A percentile compares a stretch with the other conserved stretches of the same genome.
These are phyloP conservation scores for Saitoella complicata DNA, from an alignment of 805 yeast genomes.

Conservation along the genomic window DNA sequence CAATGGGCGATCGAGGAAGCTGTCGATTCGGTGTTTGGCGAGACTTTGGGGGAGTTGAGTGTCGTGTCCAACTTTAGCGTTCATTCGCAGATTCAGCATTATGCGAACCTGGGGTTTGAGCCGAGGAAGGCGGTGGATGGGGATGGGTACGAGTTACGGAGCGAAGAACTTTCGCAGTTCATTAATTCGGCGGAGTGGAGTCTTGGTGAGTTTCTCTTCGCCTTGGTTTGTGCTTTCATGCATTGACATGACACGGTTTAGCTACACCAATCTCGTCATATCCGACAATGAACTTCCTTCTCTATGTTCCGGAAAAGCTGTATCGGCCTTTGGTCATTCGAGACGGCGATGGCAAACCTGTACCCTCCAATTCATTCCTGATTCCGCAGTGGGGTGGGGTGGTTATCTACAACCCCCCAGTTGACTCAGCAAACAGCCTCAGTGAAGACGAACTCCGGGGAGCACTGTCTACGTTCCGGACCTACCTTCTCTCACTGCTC, in stretches of 20 bases:
- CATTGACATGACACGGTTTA: constrained; percentile 20
- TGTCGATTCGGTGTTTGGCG: constrained; percentile 33
- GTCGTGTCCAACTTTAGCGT: constrained; percentile 55
- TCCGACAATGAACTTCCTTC: constrained; percentile 55
- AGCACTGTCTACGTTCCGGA: not conserved
- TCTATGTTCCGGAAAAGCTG: constrained; percentile 42
- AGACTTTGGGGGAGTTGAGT: constrained; percentile 36
- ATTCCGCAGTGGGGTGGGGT: constrained; percentile 3
- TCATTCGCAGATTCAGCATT: constrained; percentile 65
- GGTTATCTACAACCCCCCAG: not conserved
- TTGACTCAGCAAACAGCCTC: not conserved
- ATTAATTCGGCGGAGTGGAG: constrained; percentile 74
- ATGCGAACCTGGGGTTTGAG: constrained; percentile 27
- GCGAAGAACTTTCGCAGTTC: constrained; percentile 50
- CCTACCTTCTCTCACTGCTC: not conserved
- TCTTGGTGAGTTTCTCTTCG: too few relatives aligned
- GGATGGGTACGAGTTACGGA: constrained; percentile 25
- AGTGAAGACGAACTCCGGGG: not conserved
- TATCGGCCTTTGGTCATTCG: constrained; percentile 6
- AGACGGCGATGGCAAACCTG: not conserved
- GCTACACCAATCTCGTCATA: constrained; percentile 36
- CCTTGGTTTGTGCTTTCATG: too few relatives aligned
- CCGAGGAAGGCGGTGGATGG: constrained; percentile 3
- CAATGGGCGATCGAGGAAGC: constrained; percentile 59
- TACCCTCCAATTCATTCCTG: constrained; percentile 1